Evolutionary conservation across 495 filamentous ascomycete genomes (phyloP).

Genomic region (Rhypophila decipiens): DNA sequence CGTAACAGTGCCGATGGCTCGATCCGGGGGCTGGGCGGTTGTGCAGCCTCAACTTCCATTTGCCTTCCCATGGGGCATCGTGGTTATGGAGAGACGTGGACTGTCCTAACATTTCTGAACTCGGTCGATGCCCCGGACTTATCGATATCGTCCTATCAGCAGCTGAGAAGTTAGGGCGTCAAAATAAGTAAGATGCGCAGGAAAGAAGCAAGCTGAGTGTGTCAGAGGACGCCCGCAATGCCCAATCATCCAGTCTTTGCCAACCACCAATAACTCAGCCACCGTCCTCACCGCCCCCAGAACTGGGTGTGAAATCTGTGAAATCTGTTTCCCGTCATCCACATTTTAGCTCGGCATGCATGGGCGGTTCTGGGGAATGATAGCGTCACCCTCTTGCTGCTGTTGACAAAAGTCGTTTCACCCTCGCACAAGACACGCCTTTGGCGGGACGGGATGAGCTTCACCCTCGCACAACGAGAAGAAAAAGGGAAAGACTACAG

Average conservation of each 20-base stretch:
- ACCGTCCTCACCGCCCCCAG: conserved; percentile 27
- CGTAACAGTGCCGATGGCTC: not conserved
- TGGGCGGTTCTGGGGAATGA: conserved; percentile 6
- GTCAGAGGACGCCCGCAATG: conserved; percentile 6
- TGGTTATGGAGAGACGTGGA: not conserved
- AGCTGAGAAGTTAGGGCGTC: not conserved
- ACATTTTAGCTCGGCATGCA: conserved; percentile 9
- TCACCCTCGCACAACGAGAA: conserved; percentile 7
- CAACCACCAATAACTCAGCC: conserved; percentile 16
- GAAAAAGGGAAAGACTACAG: not conserved
- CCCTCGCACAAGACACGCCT: conserved; percentile 12
- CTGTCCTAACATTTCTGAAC: not conserved
- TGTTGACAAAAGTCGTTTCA: conserved; percentile 1
- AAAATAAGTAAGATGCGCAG: not conserved
- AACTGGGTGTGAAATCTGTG: conserved; percentile 11
- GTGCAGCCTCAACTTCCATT: not conserved
- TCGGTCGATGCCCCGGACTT: not conserved
- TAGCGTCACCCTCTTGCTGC: conserved; percentile 12
- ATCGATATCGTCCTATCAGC: not conserved
- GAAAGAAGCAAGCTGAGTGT: not conserved
- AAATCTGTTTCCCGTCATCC: conserved; percentile 12
- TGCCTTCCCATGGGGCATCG: not conserved
- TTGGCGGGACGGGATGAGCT: not conserved
- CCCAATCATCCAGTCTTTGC: conserved; percentile 13
- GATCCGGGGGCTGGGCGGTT: not conserved